Evolutionary conservation across 2,329 filamentous ascomycete genomes (phyloP), one percentile per base, ranked within the genome.

Genomic region (Calonectria crousiana): DNA sequence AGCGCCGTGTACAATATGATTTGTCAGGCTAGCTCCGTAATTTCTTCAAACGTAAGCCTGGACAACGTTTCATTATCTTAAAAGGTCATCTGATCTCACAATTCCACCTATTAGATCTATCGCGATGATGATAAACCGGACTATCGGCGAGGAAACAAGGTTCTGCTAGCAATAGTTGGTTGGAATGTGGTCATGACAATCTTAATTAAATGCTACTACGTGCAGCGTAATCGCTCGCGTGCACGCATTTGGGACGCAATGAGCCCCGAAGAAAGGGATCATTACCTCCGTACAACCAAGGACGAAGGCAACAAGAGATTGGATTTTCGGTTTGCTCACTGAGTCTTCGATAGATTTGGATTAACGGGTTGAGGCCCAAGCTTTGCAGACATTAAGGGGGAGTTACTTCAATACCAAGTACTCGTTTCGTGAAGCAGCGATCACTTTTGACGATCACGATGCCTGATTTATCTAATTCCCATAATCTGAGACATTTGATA

Each of bases 1-100:
- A 88, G 88, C 1, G 90, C 90, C 0, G 81, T 91, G 20, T 92
- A 92, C 81, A 92, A 92, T 76, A 85, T 85, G 82, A 82, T 77
- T 44, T 81, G 83, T 6, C 82, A 85, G 84, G 81, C 79, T 2
- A 79, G 81, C 9, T 79, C 76, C 36, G 84, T 86, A 18, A 83
- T 84, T 28, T 74, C 78, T 1, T 77, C 81, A 3, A 80, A 85
- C 70, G 78, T 78, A n/a, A 56, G 71, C 23, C 1, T n/a, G n/a
- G n/a, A n/a, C n/a, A n/a, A n/a, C n/a, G n/a, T n/a, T 2, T 52
- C 32, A 41, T 3, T 10, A 4, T n/a, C 32, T 38, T 4, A n/a
- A 34, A 38, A 2, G 3, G 11, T n/a, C 8, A 20, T 20, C 14
- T n/a, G 4, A 30, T 23, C 28, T 47, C 26, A 68, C 8, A 16